Conservation (phyloP, 441 rosid species). For the Pelargonium citronellum region DNA sequence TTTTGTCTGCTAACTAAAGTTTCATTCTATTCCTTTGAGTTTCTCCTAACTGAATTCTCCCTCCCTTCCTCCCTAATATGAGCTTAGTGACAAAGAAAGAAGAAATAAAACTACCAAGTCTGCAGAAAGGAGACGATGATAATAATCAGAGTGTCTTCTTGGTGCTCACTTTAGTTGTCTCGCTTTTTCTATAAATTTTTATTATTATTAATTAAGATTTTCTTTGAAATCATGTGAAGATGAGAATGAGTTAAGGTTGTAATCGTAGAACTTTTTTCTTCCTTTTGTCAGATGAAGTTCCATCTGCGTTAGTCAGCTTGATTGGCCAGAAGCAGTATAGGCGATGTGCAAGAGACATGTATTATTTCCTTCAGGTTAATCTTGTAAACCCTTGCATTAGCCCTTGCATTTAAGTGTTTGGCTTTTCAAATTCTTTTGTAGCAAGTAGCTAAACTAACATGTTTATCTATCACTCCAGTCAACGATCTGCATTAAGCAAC, state of each 20-base stretch:
- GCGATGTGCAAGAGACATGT: slow-evolving; percentile 88
- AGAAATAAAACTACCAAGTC: too few relatives aligned
- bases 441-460: neutral
- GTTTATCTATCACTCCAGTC: slow-evolving; percentile 39
- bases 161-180: neutral
- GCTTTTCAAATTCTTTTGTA: neutral
- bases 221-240: neutral
- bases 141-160: too few relatives aligned
- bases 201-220: neutral
- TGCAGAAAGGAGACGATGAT: too few relatives aligned
- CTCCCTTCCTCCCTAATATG: too few relatives aligned
- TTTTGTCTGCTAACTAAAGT: too few relatives aligned
- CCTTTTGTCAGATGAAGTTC: slow-evolving; percentile 68
- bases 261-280: neutral
- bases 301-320: slow-evolving; percentile 79
- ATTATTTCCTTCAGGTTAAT: slow-evolving; percentile 82
- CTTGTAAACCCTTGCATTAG: neutral
- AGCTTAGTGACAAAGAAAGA: too few relatives aligned
- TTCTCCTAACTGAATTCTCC: too few relatives aligned
- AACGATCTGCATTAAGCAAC: slow-evolving; percentile 73
- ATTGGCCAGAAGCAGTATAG: slow-evolving; percentile 84
- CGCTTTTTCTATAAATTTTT: neutral
- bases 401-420: neutral
- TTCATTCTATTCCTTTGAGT: too few relatives aligned
- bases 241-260: neutral